Percentiles rank a stretch among this genome's conserved stretches.
Conservation (phyloP, 441 rosid genomes). For the Jatropha podagrica region DNA sequence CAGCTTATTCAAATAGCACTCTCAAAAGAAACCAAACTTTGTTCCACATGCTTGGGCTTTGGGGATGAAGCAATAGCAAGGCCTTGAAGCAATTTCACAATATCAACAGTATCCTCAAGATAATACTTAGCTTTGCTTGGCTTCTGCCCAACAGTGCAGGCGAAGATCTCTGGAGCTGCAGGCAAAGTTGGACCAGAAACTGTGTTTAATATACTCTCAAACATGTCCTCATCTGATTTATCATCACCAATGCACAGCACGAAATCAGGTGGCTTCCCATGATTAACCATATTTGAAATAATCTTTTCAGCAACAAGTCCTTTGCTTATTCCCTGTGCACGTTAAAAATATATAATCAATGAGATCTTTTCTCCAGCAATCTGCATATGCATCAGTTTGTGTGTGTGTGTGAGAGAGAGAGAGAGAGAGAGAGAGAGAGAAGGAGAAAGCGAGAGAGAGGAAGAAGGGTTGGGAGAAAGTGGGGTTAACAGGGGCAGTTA, state of each 20-base stretch:
- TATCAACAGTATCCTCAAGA: slow-evolving; percentile 44
- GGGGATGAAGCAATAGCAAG: slow-evolving; percentile 39
- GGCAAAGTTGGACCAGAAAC: slow-evolving; percentile 33
- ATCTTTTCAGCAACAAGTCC: slow-evolving; percentile 48
- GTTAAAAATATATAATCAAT: background rate
- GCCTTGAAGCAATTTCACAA: slow-evolving; percentile 49
- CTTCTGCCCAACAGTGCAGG: slow-evolving; percentile 54
- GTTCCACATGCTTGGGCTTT: slow-evolving; percentile 27
- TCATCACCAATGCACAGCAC: slow-evolving; percentile 61
- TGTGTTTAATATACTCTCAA: slow-evolving; percentile 44
- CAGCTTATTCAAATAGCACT: slow-evolving; percentile 31
- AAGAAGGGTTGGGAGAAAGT: background rate
- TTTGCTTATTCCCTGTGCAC: slow-evolving; percentile 56
- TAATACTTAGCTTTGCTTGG: slow-evolving; percentile 67
- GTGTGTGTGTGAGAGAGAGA: background rate
- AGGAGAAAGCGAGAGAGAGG: background rate
- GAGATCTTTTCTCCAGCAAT: background rate
- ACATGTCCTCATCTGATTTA: slow-evolving; percentile 65
- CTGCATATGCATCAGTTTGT: background rate
- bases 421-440: background rate
- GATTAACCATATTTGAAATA: slow-evolving; percentile 31
- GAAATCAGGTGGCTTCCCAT: slow-evolving; percentile 44
- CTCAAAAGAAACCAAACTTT: slow-evolving; percentile 42
- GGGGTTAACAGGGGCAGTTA: background rate
- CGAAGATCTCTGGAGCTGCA: slow-evolving; percentile 42